Percentiles rank a stretch among this genome's conserved stretches.
phyloP scores from a whole-genome alignment of 108 stramenopile genomes.

The Conticribra weissflogii region DNA sequence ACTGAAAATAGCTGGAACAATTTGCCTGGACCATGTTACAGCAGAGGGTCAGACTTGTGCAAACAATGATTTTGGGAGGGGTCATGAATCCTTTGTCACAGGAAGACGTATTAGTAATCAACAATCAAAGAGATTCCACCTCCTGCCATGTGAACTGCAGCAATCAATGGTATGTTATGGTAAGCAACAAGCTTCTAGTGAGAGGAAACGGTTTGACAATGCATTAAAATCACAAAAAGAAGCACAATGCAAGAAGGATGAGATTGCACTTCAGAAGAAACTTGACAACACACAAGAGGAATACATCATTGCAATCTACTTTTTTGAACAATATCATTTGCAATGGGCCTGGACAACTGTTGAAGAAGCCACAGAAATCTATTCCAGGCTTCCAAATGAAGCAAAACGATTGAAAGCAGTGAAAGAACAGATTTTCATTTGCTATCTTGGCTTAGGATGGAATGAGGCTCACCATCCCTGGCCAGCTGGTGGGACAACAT shows the following conservation, averaged over 20 bases:
- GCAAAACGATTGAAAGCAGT: constrained; percentile 7
- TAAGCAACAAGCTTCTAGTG: neutral
- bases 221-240: neutral
- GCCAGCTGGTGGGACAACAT: neutral
- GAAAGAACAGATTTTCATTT: constrained; percentile 10
- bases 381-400: neutral
- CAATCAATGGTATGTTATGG: neutral
- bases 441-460: neutral
- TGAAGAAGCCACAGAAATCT: constrained; percentile 2
- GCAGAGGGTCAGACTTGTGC: too few relatives aligned
- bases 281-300: constrained; percentile 2
- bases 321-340: constrained; percentile 1
- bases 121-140: neutral
- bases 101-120: neutral
- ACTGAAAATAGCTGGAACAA: too few relatives aligned
- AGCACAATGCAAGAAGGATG: neutral
- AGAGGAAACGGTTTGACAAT: constrained; percentile 3
- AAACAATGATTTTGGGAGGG: too few relatives aligned
- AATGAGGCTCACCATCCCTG: constrained; percentile 2
- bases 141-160: constrained; percentile 4
- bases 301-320: constrained; percentile 3
- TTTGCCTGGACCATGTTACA: too few relatives aligned
- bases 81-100: constrained; percentile 1
- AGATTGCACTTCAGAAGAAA: neutral
- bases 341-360: constrained; percentile 4